Conservation (phyloP, 108 stramenopile species). For the Cyclotella cryptica region DNA sequence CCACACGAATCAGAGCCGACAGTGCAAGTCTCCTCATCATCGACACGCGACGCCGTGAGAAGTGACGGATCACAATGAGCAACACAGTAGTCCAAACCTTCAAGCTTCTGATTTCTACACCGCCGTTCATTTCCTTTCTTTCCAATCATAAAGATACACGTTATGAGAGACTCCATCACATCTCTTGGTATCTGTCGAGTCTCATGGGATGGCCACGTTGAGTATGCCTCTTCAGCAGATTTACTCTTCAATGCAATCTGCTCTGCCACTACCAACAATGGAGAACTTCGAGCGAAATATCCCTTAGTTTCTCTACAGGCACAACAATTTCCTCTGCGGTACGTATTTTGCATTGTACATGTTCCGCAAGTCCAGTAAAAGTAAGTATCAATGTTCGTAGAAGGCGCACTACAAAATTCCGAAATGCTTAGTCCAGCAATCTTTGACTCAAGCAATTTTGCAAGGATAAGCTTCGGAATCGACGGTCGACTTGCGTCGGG, state of each 20-base stretch:
- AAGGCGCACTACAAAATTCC: conserved; percentile 14
- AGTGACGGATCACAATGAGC: conserved; percentile 40
- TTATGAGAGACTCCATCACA: conserved; percentile 44
- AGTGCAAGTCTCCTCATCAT: not conserved
- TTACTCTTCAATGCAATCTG: conserved; percentile 29
- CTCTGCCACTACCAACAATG: conserved; percentile 35
- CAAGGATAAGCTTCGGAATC: conserved; percentile 36
- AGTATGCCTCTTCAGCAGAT: conserved; percentile 29
- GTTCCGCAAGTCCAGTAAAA: conserved; percentile 51
- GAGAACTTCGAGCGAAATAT: conserved; percentile 17
- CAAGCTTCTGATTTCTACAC: conserved; percentile 34
- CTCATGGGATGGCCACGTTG: conserved; percentile 17
- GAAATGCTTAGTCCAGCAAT: conserved; percentile 12
- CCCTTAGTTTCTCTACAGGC: conserved; percentile 35
- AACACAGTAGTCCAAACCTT: conserved; percentile 45
- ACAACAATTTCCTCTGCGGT: conserved; percentile 23
- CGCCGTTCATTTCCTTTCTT: conserved; percentile 26
- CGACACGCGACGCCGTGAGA: not conserved
- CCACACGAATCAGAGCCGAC: conserved; percentile 4
- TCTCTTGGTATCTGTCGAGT: conserved; percentile 31
- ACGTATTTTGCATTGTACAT: conserved; percentile 51
- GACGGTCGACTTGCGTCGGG: conserved; percentile 18
- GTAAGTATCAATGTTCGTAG: conserved; percentile 25
- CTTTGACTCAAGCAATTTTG: conserved; percentile 21
- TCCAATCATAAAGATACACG: conserved; percentile 30